Base-by-base conservation (phyloP, 1,284 basidiomycete genomes). In the Ustilago hordei region DNA sequence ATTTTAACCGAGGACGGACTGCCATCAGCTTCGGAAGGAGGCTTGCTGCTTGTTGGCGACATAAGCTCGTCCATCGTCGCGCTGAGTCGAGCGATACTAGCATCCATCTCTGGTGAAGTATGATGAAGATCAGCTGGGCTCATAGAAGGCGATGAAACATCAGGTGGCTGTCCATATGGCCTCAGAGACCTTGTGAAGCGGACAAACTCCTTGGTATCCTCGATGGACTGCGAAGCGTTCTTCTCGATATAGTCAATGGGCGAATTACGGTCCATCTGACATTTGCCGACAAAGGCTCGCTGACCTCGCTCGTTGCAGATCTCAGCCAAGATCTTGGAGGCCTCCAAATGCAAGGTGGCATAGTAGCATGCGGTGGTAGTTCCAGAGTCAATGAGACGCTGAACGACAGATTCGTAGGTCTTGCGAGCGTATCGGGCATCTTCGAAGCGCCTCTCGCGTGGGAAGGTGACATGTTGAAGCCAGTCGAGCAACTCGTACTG, bases 351-450 rank as follows among this genome's bases (percentile, higher is more conserved):
- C 6, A 96, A 86, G 0, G 92, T 92, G 12, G 91, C 93, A 85
- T 94, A 98, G 87, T 97, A 97, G 86, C 94, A 96, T 78, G 92
- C 93, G 0, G 95, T 97, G 0, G 95, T 96, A 0, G 95, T 97
- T 19, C 55, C 73, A 19, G 59, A 64, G 75, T 92, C 89, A 50
- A 98, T 90, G 28, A 91, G 89, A 17, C 93, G 89, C 64, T 90
- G 89, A 28, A 98, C 93, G 34, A 95, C 93, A 13, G 89, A 89
- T 23, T 88, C 86, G 84, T 98, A 98, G 1, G 91, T 89, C 56
- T 88, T 89, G 55, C 88, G 85, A 2, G 95, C 95, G 86, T 94
- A 95, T 1, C 88, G 85, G 1, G 89, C 70, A 82, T 96, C 91
- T n/a, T 87, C 80, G 84, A 94, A 98, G 69, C 90, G 91, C n/a